Evolutionary conservation across 2,329 filamentous ascomycete genomes (phyloP).

Genomic region (Fusarium sp.): DNA sequence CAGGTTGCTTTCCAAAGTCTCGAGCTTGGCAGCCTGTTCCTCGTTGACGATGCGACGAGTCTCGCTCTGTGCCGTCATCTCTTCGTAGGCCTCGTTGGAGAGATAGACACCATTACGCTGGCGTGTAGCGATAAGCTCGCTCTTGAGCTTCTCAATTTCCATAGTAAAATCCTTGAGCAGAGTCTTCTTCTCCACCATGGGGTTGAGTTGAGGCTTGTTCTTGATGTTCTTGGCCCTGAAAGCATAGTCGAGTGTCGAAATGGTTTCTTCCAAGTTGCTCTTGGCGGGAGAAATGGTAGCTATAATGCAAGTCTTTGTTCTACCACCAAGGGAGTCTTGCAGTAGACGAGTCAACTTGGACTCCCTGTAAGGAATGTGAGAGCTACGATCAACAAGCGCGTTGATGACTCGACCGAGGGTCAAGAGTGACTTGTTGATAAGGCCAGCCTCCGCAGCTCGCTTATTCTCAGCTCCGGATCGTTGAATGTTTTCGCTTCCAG

Average conservation of each 20-base stretch:
- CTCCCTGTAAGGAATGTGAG: constrained; percentile 92
- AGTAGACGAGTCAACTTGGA: constrained; percentile 95
- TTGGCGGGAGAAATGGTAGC: constrained; percentile 95
- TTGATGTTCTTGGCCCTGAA: constrained; percentile 98
- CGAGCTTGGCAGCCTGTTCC: constrained; percentile 91
- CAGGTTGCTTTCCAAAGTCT: constrained; percentile 90
- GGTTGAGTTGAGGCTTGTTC: constrained; percentile 97
- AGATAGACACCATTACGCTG: constrained; percentile 97
- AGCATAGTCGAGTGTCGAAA: constrained; percentile 97
- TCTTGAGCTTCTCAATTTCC: constrained; percentile 95
- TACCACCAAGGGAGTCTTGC: constrained; percentile 95
- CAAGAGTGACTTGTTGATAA: constrained; percentile 98
- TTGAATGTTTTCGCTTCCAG: constrained; percentile 97
- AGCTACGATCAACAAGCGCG: constrained; percentile 88
- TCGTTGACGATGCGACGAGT: constrained; percentile 91
- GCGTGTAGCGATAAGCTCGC: constrained; percentile 90
- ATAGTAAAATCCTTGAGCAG: constrained; percentile 88
- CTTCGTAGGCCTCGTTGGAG: constrained; percentile 88
- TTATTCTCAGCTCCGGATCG: constrained; percentile 98
- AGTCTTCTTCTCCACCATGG: constrained; percentile 92
- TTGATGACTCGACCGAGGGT: constrained; percentile 98
- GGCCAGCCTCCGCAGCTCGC: constrained; percentile 90
- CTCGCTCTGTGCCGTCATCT: constrained; percentile 92
- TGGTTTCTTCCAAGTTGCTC: constrained; percentile 96
- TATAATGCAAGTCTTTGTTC: constrained; percentile 98